These are phyloP conservation scores for Botrytis fragariae DNA, from an alignment of 2,329 filamentous ascomycete genomes.

Conservation along the genomic window DNA sequence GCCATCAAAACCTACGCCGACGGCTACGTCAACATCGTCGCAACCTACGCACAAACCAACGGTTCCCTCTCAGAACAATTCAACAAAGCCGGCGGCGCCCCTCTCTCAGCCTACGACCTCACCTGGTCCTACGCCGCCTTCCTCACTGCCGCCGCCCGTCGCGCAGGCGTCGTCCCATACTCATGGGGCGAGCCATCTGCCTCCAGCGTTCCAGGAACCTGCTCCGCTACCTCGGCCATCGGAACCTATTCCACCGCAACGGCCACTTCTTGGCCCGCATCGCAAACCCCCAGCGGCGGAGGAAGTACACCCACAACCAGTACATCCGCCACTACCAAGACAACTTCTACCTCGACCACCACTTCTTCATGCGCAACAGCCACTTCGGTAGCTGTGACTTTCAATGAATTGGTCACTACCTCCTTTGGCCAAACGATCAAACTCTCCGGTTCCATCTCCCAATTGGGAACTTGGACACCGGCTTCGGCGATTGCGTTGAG, in stretches of 20 bases:
- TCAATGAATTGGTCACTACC: conserved; percentile 58
- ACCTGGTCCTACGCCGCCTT: conserved; percentile 75
- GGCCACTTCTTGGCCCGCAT: conserved; percentile 48
- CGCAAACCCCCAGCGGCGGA: conserved; percentile 33
- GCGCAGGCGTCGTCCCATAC: conserved; percentile 53
- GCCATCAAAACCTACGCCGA: conserved; percentile 64
- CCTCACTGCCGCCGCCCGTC: conserved; percentile 59
- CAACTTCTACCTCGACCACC: conserved; percentile 33
- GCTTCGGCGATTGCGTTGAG: conserved; percentile 54
- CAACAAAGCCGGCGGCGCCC: conserved; percentile 50
- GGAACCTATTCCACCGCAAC: conserved; percentile 51
- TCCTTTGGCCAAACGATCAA: conserved; percentile 62
- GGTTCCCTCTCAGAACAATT: conserved; percentile 70
- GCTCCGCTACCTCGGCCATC: conserved; percentile 46
- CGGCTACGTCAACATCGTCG: conserved; percentile 50
- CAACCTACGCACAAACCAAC: conserved; percentile 51
- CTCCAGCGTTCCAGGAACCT: conserved; percentile 49
- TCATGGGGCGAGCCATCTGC: conserved; percentile 53
- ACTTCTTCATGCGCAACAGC: conserved; percentile 41
- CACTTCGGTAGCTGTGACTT: conserved; percentile 58
- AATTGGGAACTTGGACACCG: conserved; percentile 63
- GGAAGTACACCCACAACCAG: conserved; percentile 20
- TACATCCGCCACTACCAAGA: conserved; percentile 20
- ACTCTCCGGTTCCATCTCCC: conserved; percentile 56
- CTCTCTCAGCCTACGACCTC: conserved; percentile 63